Evolutionary conservation across 2,329 filamentous ascomycete genomes (phyloP), one percentile per base, ranked within the genome.

Genomic region (Endocalyx cinctus): DNA sequence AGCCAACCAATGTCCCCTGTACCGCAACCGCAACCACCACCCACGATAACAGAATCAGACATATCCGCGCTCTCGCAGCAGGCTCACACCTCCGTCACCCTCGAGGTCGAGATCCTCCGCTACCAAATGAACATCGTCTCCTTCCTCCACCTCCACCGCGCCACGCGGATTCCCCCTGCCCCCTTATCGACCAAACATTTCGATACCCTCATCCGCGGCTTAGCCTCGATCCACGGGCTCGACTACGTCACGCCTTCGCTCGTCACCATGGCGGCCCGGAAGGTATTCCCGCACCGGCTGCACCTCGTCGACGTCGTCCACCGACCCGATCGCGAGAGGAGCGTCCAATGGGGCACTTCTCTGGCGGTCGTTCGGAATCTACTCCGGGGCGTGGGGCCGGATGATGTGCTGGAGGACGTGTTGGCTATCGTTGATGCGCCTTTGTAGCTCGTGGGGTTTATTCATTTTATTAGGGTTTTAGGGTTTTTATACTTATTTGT

Each of bases 291-390:
- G 13, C 92, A 98, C 62, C 81, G 88, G 7, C 79, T 98, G 19
- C 61, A 75, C 11, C 73, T 96, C 35, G 77, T 83, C n/a, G 0
- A 61, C 64, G 2, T 29, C 35, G 27, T 11, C n/a, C 18, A 16
- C 31, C 14, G 15, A 3, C 17, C 12, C 8, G 32, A 27, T 26
- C 77, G 79, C 37, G 92, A 97, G 63, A 73, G 88, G 29, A 96
- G 88, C 56, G 74, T 95, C 67, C 87, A 95, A 57, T 98, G 94
- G 79, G 92, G 92, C 1, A 96, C 90, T 57, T 79, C 84, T 33
- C 46, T 83, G 0, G 69, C 73, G 18, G 84, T 84, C 4, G 77
- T 96, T 2, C 69, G 74, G 43, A 69, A 72, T 12, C 47, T 88
- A 30, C 61, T 96, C 3, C 76, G 82, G 19, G 74, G 66, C 5